Conservation (phyloP, 2,329 filamentous ascomycete genomes). For the Ceratocystis cubensis region DNA sequence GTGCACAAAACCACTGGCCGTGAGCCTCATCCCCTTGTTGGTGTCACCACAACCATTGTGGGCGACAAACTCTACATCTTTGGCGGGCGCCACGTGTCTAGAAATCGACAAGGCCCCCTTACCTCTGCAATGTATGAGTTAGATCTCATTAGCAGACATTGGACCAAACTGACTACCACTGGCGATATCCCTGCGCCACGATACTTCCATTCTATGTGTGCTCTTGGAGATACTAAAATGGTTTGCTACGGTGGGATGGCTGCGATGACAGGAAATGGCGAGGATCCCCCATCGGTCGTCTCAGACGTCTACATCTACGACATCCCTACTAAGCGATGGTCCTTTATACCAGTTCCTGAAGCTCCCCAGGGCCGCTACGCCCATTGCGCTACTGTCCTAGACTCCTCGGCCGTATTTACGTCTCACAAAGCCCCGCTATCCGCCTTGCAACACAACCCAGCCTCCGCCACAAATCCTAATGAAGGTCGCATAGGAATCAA, state of each 20-base stretch:
- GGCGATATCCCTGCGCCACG: conserved; percentile 82
- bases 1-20: conserved; percentile 77
- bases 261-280: conserved; percentile 32
- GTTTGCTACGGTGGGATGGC: conserved; percentile 99
- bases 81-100: conserved; percentile 75
- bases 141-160: conserved; percentile 80
- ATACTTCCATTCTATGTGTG: conserved; percentile 95
- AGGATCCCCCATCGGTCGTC: conserved; percentile 83
- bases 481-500: conserved; percentile 78
- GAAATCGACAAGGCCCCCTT: conserved; percentile 64
- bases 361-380: conserved; percentile 89
- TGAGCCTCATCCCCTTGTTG: conserved; percentile 82
- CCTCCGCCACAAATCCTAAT: conserved; percentile 61
- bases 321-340: conserved; percentile 71
- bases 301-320: conserved; percentile 96
- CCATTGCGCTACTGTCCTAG: conserved; percentile 85
- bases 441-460: conserved; percentile 79
- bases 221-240: conserved; percentile 85
- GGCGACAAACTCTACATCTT: conserved; percentile 97
- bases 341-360: conserved; percentile 65
- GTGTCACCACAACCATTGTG: conserved; percentile 86
- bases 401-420: conserved; percentile 75
- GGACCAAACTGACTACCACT: conserved; percentile 73
- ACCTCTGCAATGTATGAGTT: conserved; percentile 89
- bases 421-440: conserved; percentile 74